Conservation (phyloP, 2,329 filamentous ascomycete genomes). For the Parastagonospora nodorum region DNA sequence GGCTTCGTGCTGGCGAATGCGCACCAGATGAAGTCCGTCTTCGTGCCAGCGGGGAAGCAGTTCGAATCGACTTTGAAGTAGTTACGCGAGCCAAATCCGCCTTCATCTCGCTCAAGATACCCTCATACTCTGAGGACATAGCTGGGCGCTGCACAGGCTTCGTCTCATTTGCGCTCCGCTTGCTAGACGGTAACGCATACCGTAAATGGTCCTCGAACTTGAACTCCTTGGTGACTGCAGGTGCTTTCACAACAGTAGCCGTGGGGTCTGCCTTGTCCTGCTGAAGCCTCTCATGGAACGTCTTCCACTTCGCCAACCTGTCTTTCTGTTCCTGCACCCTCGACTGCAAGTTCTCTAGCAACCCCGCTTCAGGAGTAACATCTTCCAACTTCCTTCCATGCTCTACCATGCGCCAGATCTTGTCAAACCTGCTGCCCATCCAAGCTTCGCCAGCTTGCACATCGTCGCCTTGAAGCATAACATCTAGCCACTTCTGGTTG, state of each 20-base stretch:
- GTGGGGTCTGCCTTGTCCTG: conserved; percentile 10
- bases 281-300: conserved; percentile 59
- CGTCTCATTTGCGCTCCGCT: conserved; percentile 7
- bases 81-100: conserved; percentile 28
- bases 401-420: conserved; percentile 72
- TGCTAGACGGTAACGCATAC: conserved; percentile 30
- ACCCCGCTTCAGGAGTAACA: conserved; percentile 56
- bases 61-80: conserved; percentile 20
- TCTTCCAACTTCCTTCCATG: conserved; percentile 63
- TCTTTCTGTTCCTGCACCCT: conserved; percentile 70
- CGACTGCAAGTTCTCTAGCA: conserved; percentile 73
- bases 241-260: conserved; percentile 5
- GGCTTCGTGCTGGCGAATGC: conserved; percentile 25
- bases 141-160: conserved; percentile 9
- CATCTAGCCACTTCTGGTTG: conserved; percentile 73
- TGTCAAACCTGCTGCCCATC: conserved; percentile 69
- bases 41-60: conserved; percentile 12
- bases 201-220: conserved; percentile 41
- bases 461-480: conserved; percentile 70
- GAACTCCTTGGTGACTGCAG: conserved; percentile 19
- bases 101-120: conserved; percentile 40
- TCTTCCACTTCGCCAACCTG: conserved; percentile 74
- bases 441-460: conserved; percentile 63
- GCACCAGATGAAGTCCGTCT: conserved; percentile 22
- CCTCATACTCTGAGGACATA: conserved; percentile 24